Conservation (phyloP, 2,329 filamentous ascomycete species). For the Xylaria hypoxylon region DNA sequence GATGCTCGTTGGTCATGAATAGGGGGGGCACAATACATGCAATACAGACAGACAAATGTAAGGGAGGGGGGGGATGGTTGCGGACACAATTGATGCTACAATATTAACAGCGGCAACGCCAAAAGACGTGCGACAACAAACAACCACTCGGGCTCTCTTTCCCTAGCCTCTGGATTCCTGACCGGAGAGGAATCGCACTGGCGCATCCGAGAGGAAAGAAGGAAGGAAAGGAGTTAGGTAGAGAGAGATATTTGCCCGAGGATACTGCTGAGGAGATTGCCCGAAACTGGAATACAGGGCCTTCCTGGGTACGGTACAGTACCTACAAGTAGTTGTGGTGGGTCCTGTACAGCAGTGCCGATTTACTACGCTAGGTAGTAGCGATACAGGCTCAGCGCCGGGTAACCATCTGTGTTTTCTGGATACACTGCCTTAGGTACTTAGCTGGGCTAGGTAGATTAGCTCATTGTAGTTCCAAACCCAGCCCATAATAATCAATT, state of each 20-base stretch:
- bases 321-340: too few relatives aligned
- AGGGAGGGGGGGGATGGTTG: slow-evolving; percentile 5
- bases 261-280: slow-evolving; percentile 24
- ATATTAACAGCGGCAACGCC: slow-evolving; percentile 25
- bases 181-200: slow-evolving; percentile 37
- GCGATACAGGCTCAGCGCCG: too few relatives aligned
- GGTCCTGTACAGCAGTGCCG: slow-evolving; percentile 2
- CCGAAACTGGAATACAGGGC: slow-evolving; percentile 20
- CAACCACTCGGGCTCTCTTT: slow-evolving; percentile 37
- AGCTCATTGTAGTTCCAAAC: slow-evolving; percentile 4
- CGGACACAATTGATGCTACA: slow-evolving; percentile 20
- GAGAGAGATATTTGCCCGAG: slow-evolving; percentile 10
- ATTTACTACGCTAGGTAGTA: not conserved
- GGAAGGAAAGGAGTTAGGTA: slow-evolving; percentile 28
- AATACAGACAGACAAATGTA: slow-evolving; percentile 24
- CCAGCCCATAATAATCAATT: slow-evolving; percentile 19
- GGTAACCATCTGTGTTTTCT: not conserved
- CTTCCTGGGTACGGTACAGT: not conserved
- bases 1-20: slow-evolving; percentile 34
- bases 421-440: slow-evolving; percentile 3
- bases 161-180: slow-evolving; percentile 34
- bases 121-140: slow-evolving; percentile 29
- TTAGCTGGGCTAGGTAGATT: too few relatives aligned
- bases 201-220: slow-evolving; percentile 26
- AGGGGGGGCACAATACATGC: slow-evolving; percentile 31